A percentile compares a stretch with the other conserved stretches of the same genome.
Evolutionary conservation across 176 grass and related monocot species (phyloP).

Genomic region (Eragrostis nindensis): DNA sequence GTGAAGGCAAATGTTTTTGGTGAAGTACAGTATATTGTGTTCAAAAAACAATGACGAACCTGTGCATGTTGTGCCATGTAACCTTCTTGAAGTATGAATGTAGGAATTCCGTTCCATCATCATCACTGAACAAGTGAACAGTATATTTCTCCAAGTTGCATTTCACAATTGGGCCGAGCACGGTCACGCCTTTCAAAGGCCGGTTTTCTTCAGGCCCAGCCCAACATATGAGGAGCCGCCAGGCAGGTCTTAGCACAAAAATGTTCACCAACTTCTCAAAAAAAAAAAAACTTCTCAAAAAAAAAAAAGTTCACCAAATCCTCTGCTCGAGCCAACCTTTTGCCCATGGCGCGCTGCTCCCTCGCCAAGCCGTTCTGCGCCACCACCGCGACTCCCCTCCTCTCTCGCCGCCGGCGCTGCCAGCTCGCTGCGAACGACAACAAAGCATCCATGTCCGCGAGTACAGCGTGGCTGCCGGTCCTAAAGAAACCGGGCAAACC

Average conservation of each 20-base stretch:
- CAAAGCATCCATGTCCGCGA: background rate
- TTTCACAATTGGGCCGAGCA: no score
- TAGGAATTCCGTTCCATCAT: no score
- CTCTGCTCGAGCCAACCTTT: background rate
- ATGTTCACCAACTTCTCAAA: no score
- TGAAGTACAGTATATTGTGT: no score
- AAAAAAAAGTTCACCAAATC: background rate
- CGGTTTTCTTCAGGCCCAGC: no score
- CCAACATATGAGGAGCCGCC: background rate
- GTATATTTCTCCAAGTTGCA: no score
- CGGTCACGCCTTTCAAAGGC: background rate
- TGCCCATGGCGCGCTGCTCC: constrained; percentile 38
- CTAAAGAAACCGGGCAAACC: constrained; percentile 37
- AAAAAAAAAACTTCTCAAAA: no score
- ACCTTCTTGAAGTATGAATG: no score
- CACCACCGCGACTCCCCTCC: background rate
- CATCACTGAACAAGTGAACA: no score
- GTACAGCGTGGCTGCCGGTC: background rate
- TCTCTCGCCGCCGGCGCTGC: background rate
- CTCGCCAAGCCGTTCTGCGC: constrained; percentile 11
- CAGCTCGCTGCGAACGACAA: background rate
- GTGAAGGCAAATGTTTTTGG: no score
- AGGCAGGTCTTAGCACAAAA: background rate
- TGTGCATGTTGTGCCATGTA: no score
- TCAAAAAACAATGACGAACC: no score